Base-by-base conservation (phyloP, 768 basidiomycete species). In the Auricularia heimuer region DNA sequence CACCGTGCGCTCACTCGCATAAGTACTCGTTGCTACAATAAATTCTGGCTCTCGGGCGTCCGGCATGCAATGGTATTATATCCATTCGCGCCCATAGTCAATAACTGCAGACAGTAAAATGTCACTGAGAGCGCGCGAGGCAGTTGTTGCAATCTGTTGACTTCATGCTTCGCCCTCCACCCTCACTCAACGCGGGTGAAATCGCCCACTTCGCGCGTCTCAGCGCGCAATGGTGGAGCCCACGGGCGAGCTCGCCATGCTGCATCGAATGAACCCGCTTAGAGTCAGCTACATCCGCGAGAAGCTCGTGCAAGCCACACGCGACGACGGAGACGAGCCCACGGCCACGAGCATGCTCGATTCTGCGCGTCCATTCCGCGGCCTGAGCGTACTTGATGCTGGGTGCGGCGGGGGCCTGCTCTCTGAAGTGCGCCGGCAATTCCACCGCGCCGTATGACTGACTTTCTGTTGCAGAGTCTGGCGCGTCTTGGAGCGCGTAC, bases 371-470 rank as follows among this genome's bases (percentile, higher is more conserved):
- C 56, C 78, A 7, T 77, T 99, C 35, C 73, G 75, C 3, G 92
- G 88, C 0, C 76, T 88, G 71, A 83, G 88, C 65, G 85, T 90
- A 14, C 77, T 98, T 62, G 95, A 98, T 72, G 87, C 98, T 2
- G 97, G 97, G 0, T 98, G 97, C 73, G 97, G 97, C 6, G 97
- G 97, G 0, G 97, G 97, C 0, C 77, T 98, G 65, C 79, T 99
- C 64, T 88, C 92, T 29, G 96, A 98, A 82, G 95, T 92, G 67
- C 66, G 81, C 69, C 14, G 18, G 21, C 35, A 2, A 16, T 29
- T 24, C 4, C 24, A 42, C 3, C 62, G 54, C 35, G 63, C 60
- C 11, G 39, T 37, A n/a, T 33, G 39, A 39, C 4, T 21, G 37
- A 37, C 42, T 21, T n/a, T 29, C 29, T 37, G 8, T 54, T 69